Percentiles rank a stretch among this genome's conserved stretches.
Evolutionary conservation across 352 stramenopile species (phyloP).

Genomic region (Globisporangium radiosum): DNA sequence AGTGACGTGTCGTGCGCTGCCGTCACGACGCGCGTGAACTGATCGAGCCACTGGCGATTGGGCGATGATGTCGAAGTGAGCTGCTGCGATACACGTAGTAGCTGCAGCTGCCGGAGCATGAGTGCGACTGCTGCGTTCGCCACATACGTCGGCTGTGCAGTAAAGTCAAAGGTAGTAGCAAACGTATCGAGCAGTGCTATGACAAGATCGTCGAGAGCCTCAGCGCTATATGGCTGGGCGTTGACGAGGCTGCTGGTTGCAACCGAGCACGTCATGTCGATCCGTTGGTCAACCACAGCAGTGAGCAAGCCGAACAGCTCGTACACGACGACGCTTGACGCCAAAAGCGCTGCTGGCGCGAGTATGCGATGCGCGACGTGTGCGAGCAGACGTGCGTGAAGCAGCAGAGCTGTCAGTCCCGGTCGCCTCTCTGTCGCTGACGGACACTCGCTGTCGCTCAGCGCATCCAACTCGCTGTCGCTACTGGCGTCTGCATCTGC

Average conservation of each 20-base stretch:
- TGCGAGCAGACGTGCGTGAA: neutral
- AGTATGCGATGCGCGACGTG: neutral
- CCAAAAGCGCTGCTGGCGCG: too few species aligned
- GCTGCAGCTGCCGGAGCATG: constrained; percentile 20
- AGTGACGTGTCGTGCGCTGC: constrained; percentile 16
- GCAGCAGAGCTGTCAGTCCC: constrained; percentile 3
- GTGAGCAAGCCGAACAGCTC: constrained; percentile 26
- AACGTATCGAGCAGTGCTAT: neutral
- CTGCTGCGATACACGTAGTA: constrained; percentile 12
- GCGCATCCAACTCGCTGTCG: neutral
- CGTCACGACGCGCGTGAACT: constrained; percentile 2
- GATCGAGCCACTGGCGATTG: too few species aligned
- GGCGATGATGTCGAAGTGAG: too few species aligned
- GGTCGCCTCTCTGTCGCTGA: neutral
- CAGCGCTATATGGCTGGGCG: too few species aligned
- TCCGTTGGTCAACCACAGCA: constrained; percentile 19
- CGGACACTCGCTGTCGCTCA: neutral
- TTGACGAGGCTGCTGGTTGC: neutral
- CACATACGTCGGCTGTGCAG: constrained; percentile 33
- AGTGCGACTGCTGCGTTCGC: constrained; percentile 32
- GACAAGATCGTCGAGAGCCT: neutral
- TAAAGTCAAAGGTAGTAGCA: constrained; percentile 7
- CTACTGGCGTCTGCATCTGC: constrained; percentile 5
- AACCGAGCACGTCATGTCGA: neutral
- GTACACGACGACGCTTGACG: neutral